Evolutionary conservation across 1,284 basidiomycete genomes (phyloP), one percentile per base, ranked within the genome.

Genomic region (Austroboletus rostrupii): DNA sequence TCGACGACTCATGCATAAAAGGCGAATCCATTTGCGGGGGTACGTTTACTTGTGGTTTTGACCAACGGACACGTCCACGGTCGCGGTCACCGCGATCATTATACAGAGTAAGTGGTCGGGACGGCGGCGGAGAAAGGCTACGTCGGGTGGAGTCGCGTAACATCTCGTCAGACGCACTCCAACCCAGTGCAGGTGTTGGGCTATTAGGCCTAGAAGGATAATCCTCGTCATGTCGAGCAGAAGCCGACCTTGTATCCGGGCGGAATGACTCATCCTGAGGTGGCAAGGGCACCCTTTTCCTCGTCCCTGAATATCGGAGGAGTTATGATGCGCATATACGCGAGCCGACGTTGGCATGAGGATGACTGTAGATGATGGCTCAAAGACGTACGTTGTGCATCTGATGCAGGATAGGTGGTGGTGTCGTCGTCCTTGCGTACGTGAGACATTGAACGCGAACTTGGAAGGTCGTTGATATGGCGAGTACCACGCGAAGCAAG

Each of bases 371-470:
- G 35, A 63, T 55, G 56, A 65, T 62, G 65, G 64, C 53, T 68
- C 65, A 67, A 68, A 52, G 53, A 75, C 72, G 67, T 71, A 77
- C 74, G 72, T 61, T 76, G 72, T 57, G 58, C 53, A 56, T 65
- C 60, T 48, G 59, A 49, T 32, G 60, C 23, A 59, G 57, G 43
- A 56, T 50, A 44, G 53, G 57, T 43, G 48, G 49, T 37, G 49
- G 31, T 35, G 53, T 57, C 56, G 35, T 58, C 49, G 50, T 60
- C 50, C 32, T 47, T 47, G 42, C 50, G 66, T 42, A 52, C 35
- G 46, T 58, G 53, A 26, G 56, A 48, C 49, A 52, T 49, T 28
- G 52, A 33, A 19, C 52, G 56, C 3, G 53, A 50, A 29, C 44
- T 63, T 52, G 53, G 60, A 26, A 46, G n/a, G 13, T 66, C 54